phyloP scores from a whole-genome alignment of 306 rosid species.

The Dalbergia cultrata region DNA sequence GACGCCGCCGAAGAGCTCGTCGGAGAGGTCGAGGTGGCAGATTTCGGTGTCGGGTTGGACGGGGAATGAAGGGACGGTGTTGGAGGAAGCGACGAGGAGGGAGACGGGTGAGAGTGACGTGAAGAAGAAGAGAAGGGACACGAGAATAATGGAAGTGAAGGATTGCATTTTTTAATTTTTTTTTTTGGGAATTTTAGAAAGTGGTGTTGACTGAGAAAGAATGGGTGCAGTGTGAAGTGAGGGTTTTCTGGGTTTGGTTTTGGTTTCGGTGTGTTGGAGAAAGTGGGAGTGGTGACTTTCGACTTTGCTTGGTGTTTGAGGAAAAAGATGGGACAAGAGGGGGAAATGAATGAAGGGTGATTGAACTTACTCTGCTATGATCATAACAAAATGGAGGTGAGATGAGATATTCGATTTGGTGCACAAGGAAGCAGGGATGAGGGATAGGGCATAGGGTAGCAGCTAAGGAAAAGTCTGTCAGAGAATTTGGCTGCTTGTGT shows the following conservation, averaged over 20 bases:
- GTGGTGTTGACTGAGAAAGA: not conserved
- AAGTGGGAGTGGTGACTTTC: not conserved
- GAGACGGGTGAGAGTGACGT: conserved; percentile 19
- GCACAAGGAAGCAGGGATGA: not conserved
- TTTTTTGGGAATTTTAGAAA: not conserved
- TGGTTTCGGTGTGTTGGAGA: not conserved
- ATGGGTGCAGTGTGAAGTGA: too few relatives aligned
- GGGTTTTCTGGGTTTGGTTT: too few relatives aligned
- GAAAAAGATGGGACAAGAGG: conserved; percentile 27
- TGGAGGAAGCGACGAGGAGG: conserved; percentile 46
- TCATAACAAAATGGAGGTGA: too few relatives aligned
- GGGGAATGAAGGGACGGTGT: conserved; percentile 72
- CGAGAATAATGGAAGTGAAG: conserved; percentile 16
- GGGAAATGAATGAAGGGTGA: not conserved
- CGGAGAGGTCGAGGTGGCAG: conserved; percentile 84
- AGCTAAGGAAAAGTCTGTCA: conserved; percentile 45
- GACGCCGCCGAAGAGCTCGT: conserved; percentile 88
- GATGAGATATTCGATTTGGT: conserved; percentile 54
- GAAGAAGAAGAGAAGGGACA: conserved; percentile 20
- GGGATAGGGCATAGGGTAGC: not conserved
- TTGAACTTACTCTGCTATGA: too few relatives aligned
- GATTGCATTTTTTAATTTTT: conserved; percentile 30
- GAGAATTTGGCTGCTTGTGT: conserved; percentile 54
- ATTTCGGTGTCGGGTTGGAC: conserved; percentile 57
- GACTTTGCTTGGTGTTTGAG: not conserved